These are phyloP conservation scores for Aschersonia sp. DNA, from an alignment of 2,329 filamentous ascomycete species.

Conservation along the genomic window DNA sequence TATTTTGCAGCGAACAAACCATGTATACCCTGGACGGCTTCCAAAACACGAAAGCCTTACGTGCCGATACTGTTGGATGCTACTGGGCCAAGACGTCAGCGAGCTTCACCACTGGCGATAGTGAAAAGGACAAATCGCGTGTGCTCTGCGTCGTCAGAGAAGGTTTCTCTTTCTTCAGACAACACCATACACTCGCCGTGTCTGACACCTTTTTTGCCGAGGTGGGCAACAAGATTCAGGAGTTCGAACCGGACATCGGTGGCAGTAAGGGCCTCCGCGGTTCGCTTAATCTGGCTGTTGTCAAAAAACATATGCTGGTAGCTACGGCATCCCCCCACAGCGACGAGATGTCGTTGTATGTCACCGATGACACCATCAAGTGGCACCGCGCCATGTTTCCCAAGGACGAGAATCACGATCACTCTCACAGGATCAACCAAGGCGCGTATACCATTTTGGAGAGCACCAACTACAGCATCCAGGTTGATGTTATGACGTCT, in stretches of 20 bases:
- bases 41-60: conserved; percentile 49
- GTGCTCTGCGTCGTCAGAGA: conserved; percentile 72
- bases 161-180: conserved; percentile 52
- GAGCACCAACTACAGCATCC: conserved; percentile 95
- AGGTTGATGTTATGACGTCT: conserved; percentile 78
- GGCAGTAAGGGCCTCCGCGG: conserved; percentile 62
- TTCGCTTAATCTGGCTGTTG: conserved; percentile 65
- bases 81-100: conserved; percentile 73
- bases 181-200: conserved; percentile 64
- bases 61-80: conserved; percentile 59
- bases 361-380: conserved; percentile 66
- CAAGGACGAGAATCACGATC: conserved; percentile 59
- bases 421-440: conserved; percentile 55
- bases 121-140: conserved; percentile 51
- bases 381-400: conserved; percentile 93
- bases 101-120: conserved; percentile 55
- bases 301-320: conserved; percentile 77
- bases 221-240: conserved; percentile 31
- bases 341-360: conserved; percentile 82
- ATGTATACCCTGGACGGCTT: conserved; percentile 82
- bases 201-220: conserved; percentile 72
- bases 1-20: conserved; percentile 48
- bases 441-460: conserved; percentile 89
- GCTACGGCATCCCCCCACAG: conserved; percentile 69
- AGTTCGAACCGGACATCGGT: conserved; percentile 66